These are phyloP conservation scores for Rosa chinensis DNA, from an alignment of 306 rosid genomes.

Conservation along the genomic window DNA sequence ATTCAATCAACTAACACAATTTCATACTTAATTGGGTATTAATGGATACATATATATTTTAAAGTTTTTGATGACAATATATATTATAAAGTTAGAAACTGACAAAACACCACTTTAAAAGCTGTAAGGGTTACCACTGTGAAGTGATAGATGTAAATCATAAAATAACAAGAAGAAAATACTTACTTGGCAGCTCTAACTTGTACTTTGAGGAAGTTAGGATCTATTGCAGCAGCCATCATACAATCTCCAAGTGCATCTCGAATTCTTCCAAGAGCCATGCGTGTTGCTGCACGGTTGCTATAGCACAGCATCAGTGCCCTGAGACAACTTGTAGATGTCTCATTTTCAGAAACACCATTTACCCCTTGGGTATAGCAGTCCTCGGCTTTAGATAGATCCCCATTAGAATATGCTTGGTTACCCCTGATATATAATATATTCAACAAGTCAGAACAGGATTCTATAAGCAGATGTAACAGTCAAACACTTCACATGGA, in stretches of 20 bases:
- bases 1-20: neutral
- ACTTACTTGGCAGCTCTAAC: slow-evolving; percentile 98
- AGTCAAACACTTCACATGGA: slow-evolving; percentile 2
- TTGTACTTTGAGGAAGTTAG: slow-evolving; percentile 74
- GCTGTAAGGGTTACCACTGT: neutral
- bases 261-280: slow-evolving; percentile 89
- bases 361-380: slow-evolving; percentile 76
- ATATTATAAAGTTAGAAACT: neutral
- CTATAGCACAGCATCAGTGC: slow-evolving; percentile 92
- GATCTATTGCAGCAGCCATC: slow-evolving; percentile 80
- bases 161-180: slow-evolving; percentile 12
- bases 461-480: neutral
- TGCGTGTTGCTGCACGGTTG: slow-evolving; percentile 95
- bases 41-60: too few relatives aligned
- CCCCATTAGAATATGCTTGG: slow-evolving; percentile 81
- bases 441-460: slow-evolving; percentile 11
- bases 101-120: neutral
- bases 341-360: slow-evolving; percentile 54
- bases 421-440: slow-evolving; percentile 75
- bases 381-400: slow-evolving; percentile 77
- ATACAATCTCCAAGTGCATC: slow-evolving; percentile 84
- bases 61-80: neutral
- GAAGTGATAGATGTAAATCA: slow-evolving; percentile 18
- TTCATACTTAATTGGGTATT: neutral
- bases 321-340: slow-evolving; percentile 79